These are phyloP conservation scores for Luzula sylvatica DNA, from an alignment of 176 grass and related monocot genomes.

Conservation along the genomic window DNA sequence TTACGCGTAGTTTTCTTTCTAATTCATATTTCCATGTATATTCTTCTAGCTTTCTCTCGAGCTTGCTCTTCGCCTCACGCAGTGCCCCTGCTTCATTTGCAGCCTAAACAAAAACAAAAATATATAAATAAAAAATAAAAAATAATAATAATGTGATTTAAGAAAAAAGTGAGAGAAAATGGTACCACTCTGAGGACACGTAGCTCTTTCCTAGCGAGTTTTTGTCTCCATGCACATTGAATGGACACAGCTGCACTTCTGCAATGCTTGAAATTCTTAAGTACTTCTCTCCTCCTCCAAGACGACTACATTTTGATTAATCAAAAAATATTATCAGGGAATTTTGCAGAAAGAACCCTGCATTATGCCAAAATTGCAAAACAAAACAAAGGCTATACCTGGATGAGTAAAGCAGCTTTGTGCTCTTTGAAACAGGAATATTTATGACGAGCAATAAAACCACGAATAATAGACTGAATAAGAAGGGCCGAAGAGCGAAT, in stretches of 20 bases:
- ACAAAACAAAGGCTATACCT: too few species aligned
- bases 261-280: slow-evolving; percentile 44
- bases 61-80: slow-evolving; percentile 90
- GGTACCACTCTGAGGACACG: slow-evolving; percentile 70
- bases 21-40: slow-evolving; percentile 73
- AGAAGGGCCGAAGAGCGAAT: slow-evolving; percentile 39
- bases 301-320: slow-evolving; percentile 30
- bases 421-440: slow-evolving; percentile 57
- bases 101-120: slow-evolving; percentile 35
- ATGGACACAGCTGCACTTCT: slow-evolving; percentile 36
- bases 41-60: slow-evolving; percentile 94
- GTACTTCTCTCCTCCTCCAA: slow-evolving; percentile 63
- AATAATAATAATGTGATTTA: background rate
- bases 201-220: slow-evolving; percentile 75
- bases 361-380: too few species aligned
- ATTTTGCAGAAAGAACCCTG: too few species aligned
- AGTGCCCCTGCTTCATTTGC: slow-evolving; percentile 95
- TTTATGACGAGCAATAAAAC: slow-evolving; percentile 41
- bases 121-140: background rate
- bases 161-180: background rate
- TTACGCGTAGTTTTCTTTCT: slow-evolving; percentile 78
- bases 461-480: slow-evolving; percentile 68
- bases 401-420: slow-evolving; percentile 57
- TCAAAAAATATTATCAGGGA: background rate
- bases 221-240: slow-evolving; percentile 88